phyloP scores from a whole-genome alignment of 768 basidiomycete species.

The Naganishia onofrii region DNA sequence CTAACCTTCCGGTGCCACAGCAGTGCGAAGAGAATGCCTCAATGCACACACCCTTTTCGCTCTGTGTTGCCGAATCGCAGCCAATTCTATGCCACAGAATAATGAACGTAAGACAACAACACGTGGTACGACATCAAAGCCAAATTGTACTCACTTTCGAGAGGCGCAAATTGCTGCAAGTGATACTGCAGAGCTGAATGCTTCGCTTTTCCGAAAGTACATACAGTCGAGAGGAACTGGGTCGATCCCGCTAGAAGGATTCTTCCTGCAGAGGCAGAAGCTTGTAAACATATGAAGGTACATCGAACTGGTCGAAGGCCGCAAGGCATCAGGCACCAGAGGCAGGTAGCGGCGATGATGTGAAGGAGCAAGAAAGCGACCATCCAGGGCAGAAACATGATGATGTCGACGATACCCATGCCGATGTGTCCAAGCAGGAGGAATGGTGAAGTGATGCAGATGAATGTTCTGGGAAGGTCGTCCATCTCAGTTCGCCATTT shows the following conservation, averaged over 20 bases:
- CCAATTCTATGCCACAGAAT: neutral
- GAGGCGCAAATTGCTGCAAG: neutral
- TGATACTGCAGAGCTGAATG: neutral
- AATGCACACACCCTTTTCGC: neutral
- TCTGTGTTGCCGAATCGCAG: neutral
- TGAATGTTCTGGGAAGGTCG: neutral
- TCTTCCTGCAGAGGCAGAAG: neutral
- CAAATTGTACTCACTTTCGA: neutral
- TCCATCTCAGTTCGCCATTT: neutral
- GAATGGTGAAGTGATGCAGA: neutral
- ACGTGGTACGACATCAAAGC: too few species aligned
- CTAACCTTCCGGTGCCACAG: neutral
- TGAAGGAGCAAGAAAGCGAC: neutral
- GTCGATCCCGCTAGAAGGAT: neutral
- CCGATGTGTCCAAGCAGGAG: neutral
- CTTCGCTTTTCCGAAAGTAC: neutral
- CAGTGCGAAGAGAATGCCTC: neutral
- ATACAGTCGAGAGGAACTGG: neutral
- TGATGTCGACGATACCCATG: neutral
- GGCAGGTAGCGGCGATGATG: neutral
- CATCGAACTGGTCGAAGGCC: neutral
- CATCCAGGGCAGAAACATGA: neutral
- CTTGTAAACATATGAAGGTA: neutral
- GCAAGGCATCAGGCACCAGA: neutral
- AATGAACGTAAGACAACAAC: too few species aligned